Percentiles rank a stretch among this genome's conserved stretches.
phyloP scores from a whole-genome alignment of 1,284 basidiomycete species.

The Salmacisia buchloeana region DNA sequence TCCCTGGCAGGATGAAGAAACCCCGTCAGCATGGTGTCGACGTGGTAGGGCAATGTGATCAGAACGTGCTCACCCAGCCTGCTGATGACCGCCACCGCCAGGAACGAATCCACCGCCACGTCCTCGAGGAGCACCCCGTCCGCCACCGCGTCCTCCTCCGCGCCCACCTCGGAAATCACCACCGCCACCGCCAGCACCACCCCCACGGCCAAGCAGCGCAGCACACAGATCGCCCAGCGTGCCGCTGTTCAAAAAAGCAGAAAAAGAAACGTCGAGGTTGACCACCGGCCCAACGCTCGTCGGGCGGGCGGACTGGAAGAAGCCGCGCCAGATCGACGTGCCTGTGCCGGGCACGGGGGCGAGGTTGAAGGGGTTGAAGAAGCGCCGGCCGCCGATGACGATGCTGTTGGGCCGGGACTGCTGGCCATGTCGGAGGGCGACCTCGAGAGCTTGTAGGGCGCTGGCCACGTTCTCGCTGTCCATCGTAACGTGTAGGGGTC shows the following conservation, averaged over 20 bases:
- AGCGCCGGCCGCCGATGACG: constrained; percentile 23
- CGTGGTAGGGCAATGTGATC: too few relatives aligned
- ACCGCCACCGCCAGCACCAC: constrained; percentile 21
- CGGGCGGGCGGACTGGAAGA: constrained; percentile 34
- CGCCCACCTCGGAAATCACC: constrained; percentile 13
- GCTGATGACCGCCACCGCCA: too few relatives aligned
- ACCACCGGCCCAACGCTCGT: constrained; percentile 30
- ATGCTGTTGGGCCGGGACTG: constrained; percentile 9
- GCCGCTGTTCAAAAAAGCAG: constrained; percentile 27
- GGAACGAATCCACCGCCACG: constrained; percentile 15
- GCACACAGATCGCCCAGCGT: constrained; percentile 23
- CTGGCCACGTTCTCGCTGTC: constrained; percentile 8
- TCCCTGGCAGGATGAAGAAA: not conserved
- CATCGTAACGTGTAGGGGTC: not conserved
- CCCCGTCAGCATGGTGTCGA: not conserved
- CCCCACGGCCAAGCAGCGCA: constrained; percentile 21
- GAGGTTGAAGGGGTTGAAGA: constrained; percentile 25
- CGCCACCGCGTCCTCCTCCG: constrained; percentile 19
- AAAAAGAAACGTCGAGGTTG: constrained; percentile 37
- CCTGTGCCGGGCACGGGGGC: constrained; percentile 22
- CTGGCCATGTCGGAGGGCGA: constrained; percentile 14
- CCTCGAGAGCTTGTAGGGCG: constrained; percentile 25
- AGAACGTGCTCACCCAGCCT: too few relatives aligned
- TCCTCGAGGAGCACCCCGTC: constrained; percentile 16
- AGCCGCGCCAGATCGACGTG: constrained; percentile 22